These are phyloP conservation scores for Barnettozyma salicaria DNA, from an alignment of 805 yeast genomes.

Conservation along the genomic window DNA sequence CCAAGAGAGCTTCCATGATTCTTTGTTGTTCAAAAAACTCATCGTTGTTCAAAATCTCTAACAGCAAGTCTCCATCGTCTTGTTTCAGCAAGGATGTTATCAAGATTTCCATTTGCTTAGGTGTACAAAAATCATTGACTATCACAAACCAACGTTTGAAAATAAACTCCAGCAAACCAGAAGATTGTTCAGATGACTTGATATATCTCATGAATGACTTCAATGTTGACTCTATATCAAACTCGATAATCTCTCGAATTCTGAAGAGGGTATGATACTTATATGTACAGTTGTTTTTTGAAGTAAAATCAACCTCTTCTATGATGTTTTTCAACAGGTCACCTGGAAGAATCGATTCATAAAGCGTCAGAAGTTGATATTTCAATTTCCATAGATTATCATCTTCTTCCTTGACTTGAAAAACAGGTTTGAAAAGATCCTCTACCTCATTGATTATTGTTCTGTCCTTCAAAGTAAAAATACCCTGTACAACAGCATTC, in stretches of 20 bases:
- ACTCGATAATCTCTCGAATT: constrained; percentile 39
- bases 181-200: too few relatives aligned
- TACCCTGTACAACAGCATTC: constrained; percentile 35
- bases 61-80: constrained; percentile 18
- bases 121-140: constrained; percentile 31
- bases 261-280: constrained; percentile 41
- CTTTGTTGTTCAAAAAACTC: constrained; percentile 43
- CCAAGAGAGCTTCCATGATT: constrained; percentile 30
- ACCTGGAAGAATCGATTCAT: constrained; percentile 32
- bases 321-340: constrained; percentile 19
- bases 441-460: constrained; percentile 23
- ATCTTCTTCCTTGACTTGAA: constrained; percentile 13
- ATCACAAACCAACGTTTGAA: constrained; percentile 54
- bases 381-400: constrained; percentile 38
- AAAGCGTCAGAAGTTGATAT: constrained; percentile 43
- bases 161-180: too few relatives aligned
- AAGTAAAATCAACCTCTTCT: constrained; percentile 3
- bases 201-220: too few relatives aligned
- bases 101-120: constrained; percentile 27
- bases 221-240: too few relatives aligned
- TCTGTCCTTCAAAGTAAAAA: constrained; percentile 31
- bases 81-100: constrained; percentile 25
- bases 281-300: constrained; percentile 1
- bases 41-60: constrained; percentile 30
- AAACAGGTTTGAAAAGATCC: constrained; percentile 22